Evolutionary conservation across 208 protist genomes (phyloP).

Genomic region (Herpetomonas tarakana): DNA sequence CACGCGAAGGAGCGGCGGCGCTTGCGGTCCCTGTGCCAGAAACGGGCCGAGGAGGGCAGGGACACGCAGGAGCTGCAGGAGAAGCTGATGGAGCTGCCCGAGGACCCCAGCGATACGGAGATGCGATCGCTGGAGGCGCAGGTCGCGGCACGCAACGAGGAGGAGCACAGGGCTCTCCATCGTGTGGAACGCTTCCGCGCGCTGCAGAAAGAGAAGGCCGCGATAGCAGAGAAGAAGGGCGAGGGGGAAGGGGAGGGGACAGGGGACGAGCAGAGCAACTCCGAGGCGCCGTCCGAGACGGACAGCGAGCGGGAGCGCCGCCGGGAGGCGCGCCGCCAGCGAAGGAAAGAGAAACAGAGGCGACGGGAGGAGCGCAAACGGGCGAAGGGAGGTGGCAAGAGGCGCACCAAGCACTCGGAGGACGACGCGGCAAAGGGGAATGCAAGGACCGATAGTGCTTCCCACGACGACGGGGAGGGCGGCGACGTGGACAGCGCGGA

Average conservation of each 20-base stretch:
- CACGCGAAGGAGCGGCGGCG: conserved; percentile 8
- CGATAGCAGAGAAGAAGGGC: conserved; percentile 13
- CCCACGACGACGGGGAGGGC: conserved; percentile 8
- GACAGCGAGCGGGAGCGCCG: no score
- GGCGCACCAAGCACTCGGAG: no score
- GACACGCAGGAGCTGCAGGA: no score
- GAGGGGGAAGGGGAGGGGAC: conserved; percentile 4
- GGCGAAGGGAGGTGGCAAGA: conserved; percentile 3
- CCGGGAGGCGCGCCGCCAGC: conserved; percentile 3
- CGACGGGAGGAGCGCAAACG: neutral
- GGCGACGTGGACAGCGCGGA: conserved; percentile 1
- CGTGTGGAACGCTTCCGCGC: conserved; percentile 22
- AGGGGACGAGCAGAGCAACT: neutral
- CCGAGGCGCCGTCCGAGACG: no score
- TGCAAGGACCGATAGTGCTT: no score
- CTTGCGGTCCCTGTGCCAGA: no score
- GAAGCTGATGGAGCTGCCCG: conserved; percentile 3
- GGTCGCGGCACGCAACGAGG: conserved; percentile 14
- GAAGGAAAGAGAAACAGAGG: conserved; percentile 12
- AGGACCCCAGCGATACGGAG: conserved; percentile 65
- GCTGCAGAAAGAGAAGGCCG: conserved; percentile 26
- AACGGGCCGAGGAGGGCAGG: no score
- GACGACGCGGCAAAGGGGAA: no score
- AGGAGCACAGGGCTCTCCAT: conserved; percentile 18
- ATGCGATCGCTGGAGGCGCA: conserved; percentile 26